Percentiles rank a stretch among this genome's conserved stretches.
Conservation (phyloP, 371 early-diverging fungal genomes). For the Syncephalis fuscata region DNA sequence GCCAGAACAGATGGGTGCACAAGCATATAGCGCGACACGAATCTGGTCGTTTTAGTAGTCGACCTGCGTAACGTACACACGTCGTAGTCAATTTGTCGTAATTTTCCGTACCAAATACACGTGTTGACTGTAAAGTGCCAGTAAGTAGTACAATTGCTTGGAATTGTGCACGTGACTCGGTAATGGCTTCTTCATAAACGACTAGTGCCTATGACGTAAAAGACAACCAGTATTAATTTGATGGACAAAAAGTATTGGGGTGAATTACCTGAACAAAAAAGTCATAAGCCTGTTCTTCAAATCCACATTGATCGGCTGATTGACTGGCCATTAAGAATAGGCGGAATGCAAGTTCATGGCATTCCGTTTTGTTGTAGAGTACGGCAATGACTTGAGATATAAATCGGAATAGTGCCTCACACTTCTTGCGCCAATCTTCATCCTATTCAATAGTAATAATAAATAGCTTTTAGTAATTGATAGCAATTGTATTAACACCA, state of each 20-base stretch:
- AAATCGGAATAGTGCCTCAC: conserved; percentile 44
- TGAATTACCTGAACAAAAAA: conserved; percentile 62
- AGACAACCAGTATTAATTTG: conserved; percentile 22
- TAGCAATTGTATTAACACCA: not conserved
- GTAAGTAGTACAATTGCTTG: conserved; percentile 67
- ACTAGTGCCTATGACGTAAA: conserved; percentile 63
- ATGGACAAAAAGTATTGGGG: not conserved
- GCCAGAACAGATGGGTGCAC: conserved; percentile 81
- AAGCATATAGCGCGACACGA: conserved; percentile 71
- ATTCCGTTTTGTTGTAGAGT: conserved; percentile 43
- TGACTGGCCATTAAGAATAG: conserved; percentile 68
- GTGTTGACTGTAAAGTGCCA: conserved; percentile 56
- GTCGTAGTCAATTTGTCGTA: conserved; percentile 81
- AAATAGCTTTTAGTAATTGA: not conserved
- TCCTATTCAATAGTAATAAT: conserved; percentile 12
- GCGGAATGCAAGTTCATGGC: conserved; percentile 53
- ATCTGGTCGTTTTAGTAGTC: conserved; percentile 79
- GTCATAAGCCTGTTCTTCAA: conserved; percentile 80
- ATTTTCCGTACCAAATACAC: conserved; percentile 60
- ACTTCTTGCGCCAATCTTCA: conserved; percentile 44
- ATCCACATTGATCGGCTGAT: conserved; percentile 56
- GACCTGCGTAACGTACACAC: conserved; percentile 67
- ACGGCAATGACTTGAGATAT: conserved; percentile 57
- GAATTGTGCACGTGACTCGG: conserved; percentile 71
- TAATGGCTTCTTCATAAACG: conserved; percentile 79